Conservation (phyloP, 1,284 basidiomycete species). For the Cryptococcus maquisensis region DNA sequence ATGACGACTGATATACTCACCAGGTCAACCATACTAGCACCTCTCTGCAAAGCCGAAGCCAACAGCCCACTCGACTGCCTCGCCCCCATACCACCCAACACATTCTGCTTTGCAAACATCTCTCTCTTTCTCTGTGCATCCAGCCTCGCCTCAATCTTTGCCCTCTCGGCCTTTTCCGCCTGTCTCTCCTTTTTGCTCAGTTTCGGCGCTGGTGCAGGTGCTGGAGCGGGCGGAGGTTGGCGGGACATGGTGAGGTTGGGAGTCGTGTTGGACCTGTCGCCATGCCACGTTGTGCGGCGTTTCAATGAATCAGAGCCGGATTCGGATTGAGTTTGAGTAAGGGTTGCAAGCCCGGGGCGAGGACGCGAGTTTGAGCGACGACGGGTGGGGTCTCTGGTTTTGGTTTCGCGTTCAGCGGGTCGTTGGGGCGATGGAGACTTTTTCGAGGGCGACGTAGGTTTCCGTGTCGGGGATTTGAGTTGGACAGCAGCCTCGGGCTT, state of each 20-base stretch:
- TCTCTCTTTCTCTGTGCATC: slow-evolving; percentile 41
- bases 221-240: slow-evolving; percentile 23
- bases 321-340: slow-evolving; percentile 8
- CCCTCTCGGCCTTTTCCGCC: slow-evolving; percentile 30
- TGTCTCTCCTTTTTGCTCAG: slow-evolving; percentile 36
- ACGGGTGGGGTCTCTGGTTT: slow-evolving; percentile 1
- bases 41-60: slow-evolving; percentile 35
- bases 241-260: neutral
- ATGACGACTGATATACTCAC: slow-evolving; percentile 13
- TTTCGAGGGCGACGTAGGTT: neutral
- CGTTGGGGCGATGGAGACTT: neutral
- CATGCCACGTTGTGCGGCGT: slow-evolving; percentile 4
- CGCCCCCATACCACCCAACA: slow-evolving; percentile 22
- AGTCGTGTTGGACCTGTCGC: neutral
- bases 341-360: neutral
- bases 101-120: slow-evolving; percentile 46
- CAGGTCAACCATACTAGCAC: slow-evolving; percentile 45
- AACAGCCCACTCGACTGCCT: slow-evolving; percentile 25
- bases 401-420: neutral
- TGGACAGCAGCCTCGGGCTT: no score
- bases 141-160: slow-evolving; percentile 34
- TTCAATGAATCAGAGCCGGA: neutral
- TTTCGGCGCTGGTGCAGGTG: slow-evolving; percentile 26
- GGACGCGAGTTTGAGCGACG: slow-evolving; percentile 9
- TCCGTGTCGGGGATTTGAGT: no score